Evolutionary conservation across 352 stramenopile genomes (phyloP).

Genomic region (Phytopythium vexans): DNA sequence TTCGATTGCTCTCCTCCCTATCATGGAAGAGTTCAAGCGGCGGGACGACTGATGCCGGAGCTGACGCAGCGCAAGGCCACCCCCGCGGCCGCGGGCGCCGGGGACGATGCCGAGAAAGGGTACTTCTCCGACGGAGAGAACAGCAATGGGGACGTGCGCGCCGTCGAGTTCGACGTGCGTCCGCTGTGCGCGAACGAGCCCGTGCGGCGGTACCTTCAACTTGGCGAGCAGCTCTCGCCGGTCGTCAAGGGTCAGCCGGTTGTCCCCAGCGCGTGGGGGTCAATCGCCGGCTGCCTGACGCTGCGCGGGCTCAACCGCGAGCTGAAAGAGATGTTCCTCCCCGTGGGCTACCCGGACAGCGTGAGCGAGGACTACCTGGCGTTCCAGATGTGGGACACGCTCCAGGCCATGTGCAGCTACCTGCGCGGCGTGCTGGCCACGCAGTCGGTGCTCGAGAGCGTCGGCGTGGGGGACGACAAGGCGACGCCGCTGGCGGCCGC

Average conservation of each 20-base stretch:
- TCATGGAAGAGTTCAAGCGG: too few relatives aligned
- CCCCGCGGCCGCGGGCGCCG: constrained; percentile 6
- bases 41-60: constrained; percentile 10
- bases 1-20: too few relatives aligned
- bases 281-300: constrained; percentile 22
- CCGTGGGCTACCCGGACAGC: constrained; percentile 78
- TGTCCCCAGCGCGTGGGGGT: constrained; percentile 1
- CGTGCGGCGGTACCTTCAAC: constrained; percentile 43
- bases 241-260: constrained; percentile 9
- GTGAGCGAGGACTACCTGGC: constrained; percentile 90
- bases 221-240: constrained; percentile 27
- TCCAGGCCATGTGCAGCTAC: constrained; percentile 95
- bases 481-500: constrained; percentile 67
- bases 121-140: constrained; percentile 10
- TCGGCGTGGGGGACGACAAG: constrained; percentile 90
- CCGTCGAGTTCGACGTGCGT: constrained; percentile 57
- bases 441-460: constrained; percentile 90
- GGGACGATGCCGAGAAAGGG: constrained; percentile 2
- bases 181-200: constrained; percentile 50
- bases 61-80: constrained; percentile 55
- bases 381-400: constrained; percentile 95
- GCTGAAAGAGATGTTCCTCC: constrained; percentile 85
- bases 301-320: constrained; percentile 40
- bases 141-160: constrained; percentile 23
- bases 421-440: constrained; percentile 92